Percentiles rank a stretch among this genome's conserved stretches.
Evolutionary conservation across 345 rosid genomes (phyloP).

Genomic region (Microthlaspi erraticum): DNA sequence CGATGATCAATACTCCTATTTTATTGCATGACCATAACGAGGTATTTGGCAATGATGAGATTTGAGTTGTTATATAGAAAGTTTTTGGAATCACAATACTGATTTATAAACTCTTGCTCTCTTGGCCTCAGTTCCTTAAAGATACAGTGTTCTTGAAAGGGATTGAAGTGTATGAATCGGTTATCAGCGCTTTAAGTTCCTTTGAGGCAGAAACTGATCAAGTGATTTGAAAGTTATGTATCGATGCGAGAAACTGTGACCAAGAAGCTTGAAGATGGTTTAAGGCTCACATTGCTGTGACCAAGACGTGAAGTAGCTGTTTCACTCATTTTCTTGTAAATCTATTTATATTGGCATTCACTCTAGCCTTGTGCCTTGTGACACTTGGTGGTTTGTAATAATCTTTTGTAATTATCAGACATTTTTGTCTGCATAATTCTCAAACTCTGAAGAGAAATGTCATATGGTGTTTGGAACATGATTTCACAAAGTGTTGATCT

Average conservation of each 20-base stretch:
- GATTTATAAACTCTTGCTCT: neutral
- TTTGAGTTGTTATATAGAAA: neutral
- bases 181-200: conserved; percentile 70
- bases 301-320: neutral
- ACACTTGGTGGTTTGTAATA: conserved; percentile 13
- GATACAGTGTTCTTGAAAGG: conserved; percentile 77
- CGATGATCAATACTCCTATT: conserved; percentile 82
- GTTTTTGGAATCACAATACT: neutral
- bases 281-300: conserved; percentile 23
- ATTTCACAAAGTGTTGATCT: conserved; percentile 2
- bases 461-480: conserved; percentile 13
- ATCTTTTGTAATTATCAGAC: conserved; percentile 28
- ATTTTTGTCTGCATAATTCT: conserved; percentile 10
- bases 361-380: neutral
- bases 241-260: neutral
- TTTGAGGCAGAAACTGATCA: conserved; percentile 52
- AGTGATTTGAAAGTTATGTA: conserved; percentile 33
- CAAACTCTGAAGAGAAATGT: conserved; percentile 12
- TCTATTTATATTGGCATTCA: neutral
- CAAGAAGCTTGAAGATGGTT: conserved; percentile 12
- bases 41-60: conserved; percentile 49
- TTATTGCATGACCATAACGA: conserved; percentile 89
- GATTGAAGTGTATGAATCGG: conserved; percentile 74
- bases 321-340: conserved; percentile 7
- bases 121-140: conserved; percentile 62